Evolutionary conservation across 192 early-diverging fungal genomes (phyloP).

Genomic region (Physocladia obscura): DNA sequence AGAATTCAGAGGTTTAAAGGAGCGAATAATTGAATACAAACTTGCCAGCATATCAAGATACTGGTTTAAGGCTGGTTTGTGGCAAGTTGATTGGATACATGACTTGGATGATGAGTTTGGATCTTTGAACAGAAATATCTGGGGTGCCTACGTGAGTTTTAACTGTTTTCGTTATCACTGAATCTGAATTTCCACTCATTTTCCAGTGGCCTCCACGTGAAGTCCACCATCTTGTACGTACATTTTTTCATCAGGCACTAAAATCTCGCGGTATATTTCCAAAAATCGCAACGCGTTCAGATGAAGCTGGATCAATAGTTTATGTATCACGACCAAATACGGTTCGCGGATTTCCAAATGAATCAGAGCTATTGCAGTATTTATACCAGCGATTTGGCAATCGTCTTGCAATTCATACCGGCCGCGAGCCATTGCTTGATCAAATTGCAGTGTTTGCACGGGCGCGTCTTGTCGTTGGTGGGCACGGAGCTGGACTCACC

Average conservation of each 20-base stretch:
- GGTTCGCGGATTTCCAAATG: conserved; percentile 20
- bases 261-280: conserved; percentile 2
- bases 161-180: neutral
- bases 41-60: neutral
- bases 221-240: neutral
- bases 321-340: neutral
- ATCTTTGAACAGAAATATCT: neutral
- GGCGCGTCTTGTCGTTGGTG: conserved; percentile 16
- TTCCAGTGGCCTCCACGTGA: conserved; percentile 15
- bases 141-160: conserved; percentile 1
- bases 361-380: neutral
- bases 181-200: neutral
- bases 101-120: neutral
- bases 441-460: conserved; percentile 6
- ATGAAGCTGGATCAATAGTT: neutral
- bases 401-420: conserved; percentile 2
- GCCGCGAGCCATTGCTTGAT: conserved; percentile 1
- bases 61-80: neutral
- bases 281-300: neutral
- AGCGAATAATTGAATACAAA: neutral
- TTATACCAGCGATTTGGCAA: neutral
- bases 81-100: conserved; percentile 14
- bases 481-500: conserved; percentile 16
- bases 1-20: neutral
- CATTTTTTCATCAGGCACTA: conserved; percentile 4